Conservation (phyloP, 2,329 filamentous ascomycete species). For the Camillea tinctor region DNA sequence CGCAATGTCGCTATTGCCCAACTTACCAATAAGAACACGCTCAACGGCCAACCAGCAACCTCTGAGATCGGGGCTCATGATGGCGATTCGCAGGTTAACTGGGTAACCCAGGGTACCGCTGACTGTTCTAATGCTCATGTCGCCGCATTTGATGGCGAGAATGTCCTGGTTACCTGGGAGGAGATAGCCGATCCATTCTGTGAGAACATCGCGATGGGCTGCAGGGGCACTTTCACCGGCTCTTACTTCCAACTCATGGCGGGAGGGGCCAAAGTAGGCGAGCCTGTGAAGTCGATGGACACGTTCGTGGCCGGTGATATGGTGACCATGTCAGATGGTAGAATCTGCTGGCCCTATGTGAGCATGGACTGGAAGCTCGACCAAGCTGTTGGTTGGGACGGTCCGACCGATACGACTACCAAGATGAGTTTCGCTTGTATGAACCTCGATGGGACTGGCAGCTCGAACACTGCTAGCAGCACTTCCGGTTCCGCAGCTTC, state of each 20-base stretch:
- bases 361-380: conserved; percentile 52
- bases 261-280: conserved; percentile 51
- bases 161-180: conserved; percentile 58
- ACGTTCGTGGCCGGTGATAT: conserved; percentile 63
- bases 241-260: conserved; percentile 59
- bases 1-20: conserved; percentile 59
- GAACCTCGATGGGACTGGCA: conserved; percentile 12
- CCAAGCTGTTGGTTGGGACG: conserved; percentile 23
- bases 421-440: conserved; percentile 56
- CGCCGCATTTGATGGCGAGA: conserved; percentile 44
- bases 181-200: conserved; percentile 56
- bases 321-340: conserved; percentile 56
- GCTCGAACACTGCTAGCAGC: neutral
- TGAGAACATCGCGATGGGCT: conserved; percentile 58
- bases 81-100: conserved; percentile 60
- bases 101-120: conserved; percentile 54
- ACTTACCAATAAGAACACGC: conserved; percentile 57
- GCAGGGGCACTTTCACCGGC: conserved; percentile 56
- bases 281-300: conserved; percentile 47
- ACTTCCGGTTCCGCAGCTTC: neutral
- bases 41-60: conserved; percentile 51
- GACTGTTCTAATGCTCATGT: conserved; percentile 50
- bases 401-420: conserved; percentile 28
- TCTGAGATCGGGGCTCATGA: conserved; percentile 50
- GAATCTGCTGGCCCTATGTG: conserved; percentile 62